phyloP scores from a whole-genome alignment of 2,329 filamentous ascomycete genomes.

The Elsinoe ampelina region DNA sequence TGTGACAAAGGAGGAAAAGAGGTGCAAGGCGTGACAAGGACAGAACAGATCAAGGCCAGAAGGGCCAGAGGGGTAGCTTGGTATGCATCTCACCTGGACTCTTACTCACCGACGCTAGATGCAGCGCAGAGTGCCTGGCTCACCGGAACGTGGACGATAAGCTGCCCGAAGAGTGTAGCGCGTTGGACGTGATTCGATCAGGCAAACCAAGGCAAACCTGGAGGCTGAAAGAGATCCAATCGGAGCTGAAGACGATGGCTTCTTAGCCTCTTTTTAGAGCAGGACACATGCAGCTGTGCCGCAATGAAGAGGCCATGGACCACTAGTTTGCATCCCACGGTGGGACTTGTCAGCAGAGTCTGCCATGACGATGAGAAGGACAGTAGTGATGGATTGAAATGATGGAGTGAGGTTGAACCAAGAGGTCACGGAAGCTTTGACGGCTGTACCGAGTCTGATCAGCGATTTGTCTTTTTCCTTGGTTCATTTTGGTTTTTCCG shows the following conservation, averaged over 20 bases:
- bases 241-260: not conserved
- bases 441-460: not conserved
- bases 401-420: not conserved
- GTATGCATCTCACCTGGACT: not conserved
- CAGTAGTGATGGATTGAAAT: not conserved
- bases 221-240: slow-evolving; percentile 5
- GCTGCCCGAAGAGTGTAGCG: slow-evolving; percentile 5
- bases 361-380: not conserved
- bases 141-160: slow-evolving; percentile 6
- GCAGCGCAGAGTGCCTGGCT: not conserved
- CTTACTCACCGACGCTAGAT: not conserved
- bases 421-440: not conserved
- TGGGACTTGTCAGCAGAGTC: not conserved
- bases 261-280: slow-evolving; percentile 4
- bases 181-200: not conserved
- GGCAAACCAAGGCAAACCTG: slow-evolving; percentile 1
- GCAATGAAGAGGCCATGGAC: slow-evolving; percentile 1
- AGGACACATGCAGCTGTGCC: slow-evolving; percentile 4
- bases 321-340: slow-evolving; percentile 9
- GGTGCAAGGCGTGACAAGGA: slow-evolving; percentile 7
- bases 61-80: slow-evolving; percentile 5
- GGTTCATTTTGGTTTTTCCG: not conserved
- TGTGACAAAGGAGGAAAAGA: slow-evolving; percentile 4
- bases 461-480: not conserved
- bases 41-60: not conserved